Evolutionary conservation across 2,329 filamentous ascomycete genomes (phyloP).

Genomic region (Colletotrichum coccodes): DNA sequence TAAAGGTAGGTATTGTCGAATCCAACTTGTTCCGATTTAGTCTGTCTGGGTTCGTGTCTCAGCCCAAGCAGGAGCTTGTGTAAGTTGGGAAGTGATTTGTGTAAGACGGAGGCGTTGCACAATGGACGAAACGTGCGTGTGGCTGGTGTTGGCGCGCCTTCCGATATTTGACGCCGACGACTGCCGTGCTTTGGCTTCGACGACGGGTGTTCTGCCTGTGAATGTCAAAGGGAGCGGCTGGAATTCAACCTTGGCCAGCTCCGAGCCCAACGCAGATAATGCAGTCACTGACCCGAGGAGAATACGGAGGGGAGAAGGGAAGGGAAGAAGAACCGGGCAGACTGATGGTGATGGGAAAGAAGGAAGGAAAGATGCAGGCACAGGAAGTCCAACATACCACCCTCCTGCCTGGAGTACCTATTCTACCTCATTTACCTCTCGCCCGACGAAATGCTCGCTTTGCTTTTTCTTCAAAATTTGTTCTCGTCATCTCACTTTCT

Average conservation of each 20-base stretch:
- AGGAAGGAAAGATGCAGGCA: constrained; percentile 8
- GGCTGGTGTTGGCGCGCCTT: constrained; percentile 22
- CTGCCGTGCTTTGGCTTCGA: constrained; percentile 4
- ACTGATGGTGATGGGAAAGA: background rate
- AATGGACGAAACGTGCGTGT: constrained; percentile 29
- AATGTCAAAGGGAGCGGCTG: constrained; percentile 22
- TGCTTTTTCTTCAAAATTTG: constrained; percentile 2
- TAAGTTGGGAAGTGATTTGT: constrained; percentile 1
- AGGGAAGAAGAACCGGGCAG: background rate
- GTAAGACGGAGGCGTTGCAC: constrained; percentile 19
- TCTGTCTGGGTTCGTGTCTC: constrained; percentile 19
- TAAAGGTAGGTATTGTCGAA: constrained; percentile 1
- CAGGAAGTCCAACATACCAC: background rate
- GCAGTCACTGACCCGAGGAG: background rate
- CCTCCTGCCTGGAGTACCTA: background rate
- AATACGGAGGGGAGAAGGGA: background rate
- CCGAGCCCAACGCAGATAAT: background rate
- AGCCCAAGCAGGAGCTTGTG: constrained; percentile 18
- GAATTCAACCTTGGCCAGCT: constrained; percentile 10
- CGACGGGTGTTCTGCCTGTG: background rate
- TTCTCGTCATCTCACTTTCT: background rate
- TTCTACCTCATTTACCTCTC: background rate
- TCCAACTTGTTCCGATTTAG: background rate
- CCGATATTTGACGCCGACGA: constrained; percentile 14
- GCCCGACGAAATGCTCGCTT: background rate